Base-by-base conservation (phyloP, 140 eudicot species). In the Flaveria floridana region DNA sequence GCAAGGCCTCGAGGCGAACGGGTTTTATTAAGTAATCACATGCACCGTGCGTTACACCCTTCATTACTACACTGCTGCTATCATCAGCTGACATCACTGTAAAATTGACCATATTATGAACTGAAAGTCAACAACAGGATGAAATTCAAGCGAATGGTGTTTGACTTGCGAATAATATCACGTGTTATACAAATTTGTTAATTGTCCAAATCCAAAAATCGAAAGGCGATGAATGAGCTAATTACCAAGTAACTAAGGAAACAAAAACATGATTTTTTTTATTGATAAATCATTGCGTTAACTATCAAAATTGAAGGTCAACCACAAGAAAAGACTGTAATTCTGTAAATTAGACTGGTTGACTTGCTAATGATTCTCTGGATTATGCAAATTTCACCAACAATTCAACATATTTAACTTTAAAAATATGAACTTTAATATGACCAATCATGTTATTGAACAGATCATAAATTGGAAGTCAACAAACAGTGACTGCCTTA, bases 81-180 rank as follows among this genome's bases (percentile, higher is more conserved):
- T 87, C 93, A 74, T 92, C 96, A 0, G 98, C 98, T 0, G 98
- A 92, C 96, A 92, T 89, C 98, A 92, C 98, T 92, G 80, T 51
- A 66, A 26, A 65, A 64, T 51, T 26, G 14, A 23, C 26, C 41
- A 61, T 7, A 39, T 37, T 55, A 34, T 47, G 42, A 69, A 69
- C 25, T 2, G 6, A 47, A 68, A 71, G 44, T 59, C 16, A 44
- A 44, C 78, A 21, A 73, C 16, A 73, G 6, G 23, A 41, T 57
- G 37, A 20, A 57, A 25, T 30, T 73, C 58, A 68, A 73, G 50
- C 15, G 6, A 34, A 68, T 1, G 28, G 3, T 72, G 51, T 18
- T 53, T 18, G 20, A 55, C 68, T 62, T 8, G n/a, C 11, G 19
- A 25, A 61, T 61, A 12, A 61, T 61, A 61, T 1, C 64, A 20